Percentiles rank a stretch among this genome's conserved stretches.
phyloP scores from a whole-genome alignment of 768 basidiomycete species.

The Pholiota molesta region DNA sequence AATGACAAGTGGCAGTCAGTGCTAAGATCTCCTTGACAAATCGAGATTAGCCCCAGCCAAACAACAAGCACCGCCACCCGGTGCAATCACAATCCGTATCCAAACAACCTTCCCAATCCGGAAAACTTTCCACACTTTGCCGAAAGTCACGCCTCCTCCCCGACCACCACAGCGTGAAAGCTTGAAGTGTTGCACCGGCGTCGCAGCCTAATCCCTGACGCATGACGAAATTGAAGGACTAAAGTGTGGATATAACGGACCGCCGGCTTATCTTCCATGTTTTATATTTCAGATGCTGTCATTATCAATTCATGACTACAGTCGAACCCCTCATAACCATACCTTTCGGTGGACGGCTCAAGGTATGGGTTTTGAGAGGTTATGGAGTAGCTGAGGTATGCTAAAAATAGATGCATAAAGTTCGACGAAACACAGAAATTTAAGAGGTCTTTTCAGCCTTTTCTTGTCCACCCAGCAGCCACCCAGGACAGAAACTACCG shows the following conservation, averaged over 20 bases:
- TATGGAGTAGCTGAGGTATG: no score
- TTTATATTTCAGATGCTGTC: background rate
- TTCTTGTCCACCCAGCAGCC: no score
- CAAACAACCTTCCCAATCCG: background rate
- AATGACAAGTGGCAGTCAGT: constrained; percentile 17
- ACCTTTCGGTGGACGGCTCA: no score
- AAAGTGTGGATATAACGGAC: background rate
- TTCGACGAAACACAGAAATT: no score
- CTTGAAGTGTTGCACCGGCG: background rate
- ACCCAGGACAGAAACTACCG: no score
- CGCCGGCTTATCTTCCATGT: constrained; percentile 3
- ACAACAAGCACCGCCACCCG: constrained; percentile 8
- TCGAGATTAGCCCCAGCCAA: constrained; percentile 13
- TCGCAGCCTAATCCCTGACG: background rate
- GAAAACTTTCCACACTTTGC: constrained; percentile 5
- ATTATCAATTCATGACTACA: background rate
- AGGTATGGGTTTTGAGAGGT: no score
- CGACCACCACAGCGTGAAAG: background rate
- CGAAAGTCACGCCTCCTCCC: constrained; percentile 2
- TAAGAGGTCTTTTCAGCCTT: no score
- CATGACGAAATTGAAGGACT: background rate
- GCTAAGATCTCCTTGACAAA: constrained; percentile 21
- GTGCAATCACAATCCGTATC: background rate
- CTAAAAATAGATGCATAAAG: no score
- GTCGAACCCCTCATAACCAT: no score